phyloP scores from a whole-genome alignment of 345 rosid genomes.

The Eutrema japonicum region DNA sequence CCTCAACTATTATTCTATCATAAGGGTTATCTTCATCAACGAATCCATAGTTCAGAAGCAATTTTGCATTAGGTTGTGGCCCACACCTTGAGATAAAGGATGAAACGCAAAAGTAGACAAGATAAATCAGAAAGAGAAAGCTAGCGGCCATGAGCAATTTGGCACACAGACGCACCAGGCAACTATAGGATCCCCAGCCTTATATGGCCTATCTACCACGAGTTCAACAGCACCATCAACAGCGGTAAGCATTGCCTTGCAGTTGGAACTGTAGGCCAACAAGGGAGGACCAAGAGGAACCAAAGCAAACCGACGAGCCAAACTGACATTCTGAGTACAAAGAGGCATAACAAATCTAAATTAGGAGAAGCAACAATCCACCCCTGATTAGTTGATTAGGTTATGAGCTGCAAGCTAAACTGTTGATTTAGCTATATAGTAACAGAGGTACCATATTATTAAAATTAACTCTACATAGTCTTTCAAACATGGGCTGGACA shows the following conservation, averaged over 20 bases:
- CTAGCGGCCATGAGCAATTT: not conserved
- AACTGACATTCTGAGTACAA: slow-evolving; percentile 81
- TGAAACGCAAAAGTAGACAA: slow-evolving; percentile 23
- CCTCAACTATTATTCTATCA: slow-evolving; percentile 80
- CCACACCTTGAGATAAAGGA: slow-evolving; percentile 76
- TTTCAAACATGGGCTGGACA: not conserved
- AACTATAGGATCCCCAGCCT: slow-evolving; percentile 86
- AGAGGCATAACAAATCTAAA: slow-evolving; percentile 11
- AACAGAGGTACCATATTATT: not conserved
- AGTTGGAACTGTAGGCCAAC: slow-evolving; percentile 88
- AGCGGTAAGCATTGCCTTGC: slow-evolving; percentile 91
- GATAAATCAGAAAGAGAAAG: slow-evolving; percentile 33
- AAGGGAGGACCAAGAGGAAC: slow-evolving; percentile 99
- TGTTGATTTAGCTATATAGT: slow-evolving; percentile 10
- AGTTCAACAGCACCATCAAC: slow-evolving; percentile 84
- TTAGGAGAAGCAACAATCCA: slow-evolving; percentile 32
- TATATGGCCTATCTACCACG: slow-evolving; percentile 83
- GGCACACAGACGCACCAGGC: slow-evolving; percentile 66
- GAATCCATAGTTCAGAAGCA: slow-evolving; percentile 95
- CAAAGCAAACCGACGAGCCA: slow-evolving; percentile 96
- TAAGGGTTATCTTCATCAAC: slow-evolving; percentile 91
- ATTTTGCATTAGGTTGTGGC: slow-evolving; percentile 88
- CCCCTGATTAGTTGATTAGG: slow-evolving; percentile 15
- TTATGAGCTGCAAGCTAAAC: slow-evolving; percentile 18
- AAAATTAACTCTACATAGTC: slow-evolving; percentile 1